Evolutionary conservation across 345 rosid species (phyloP).

Genomic region (Odontarrhena argentea): DNA sequence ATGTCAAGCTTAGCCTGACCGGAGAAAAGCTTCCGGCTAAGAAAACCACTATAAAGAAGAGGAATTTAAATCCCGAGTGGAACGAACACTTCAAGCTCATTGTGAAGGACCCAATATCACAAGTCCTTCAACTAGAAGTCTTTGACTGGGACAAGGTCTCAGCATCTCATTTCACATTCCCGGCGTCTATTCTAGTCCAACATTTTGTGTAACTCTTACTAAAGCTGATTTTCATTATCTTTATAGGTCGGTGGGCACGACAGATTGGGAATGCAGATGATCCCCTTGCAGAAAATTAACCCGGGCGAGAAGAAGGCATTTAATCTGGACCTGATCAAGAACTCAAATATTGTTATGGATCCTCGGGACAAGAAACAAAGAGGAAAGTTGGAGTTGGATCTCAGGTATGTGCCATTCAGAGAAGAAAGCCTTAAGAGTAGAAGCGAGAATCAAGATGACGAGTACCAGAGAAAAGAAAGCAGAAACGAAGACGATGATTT

Average conservation of each 20-base stretch:
- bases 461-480: conserved; percentile 43
- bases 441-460: conserved; percentile 27
- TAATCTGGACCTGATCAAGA: conserved; percentile 65
- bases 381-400: conserved; percentile 60
- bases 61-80: conserved; percentile 79
- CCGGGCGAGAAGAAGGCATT: conserved; percentile 55
- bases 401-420: conserved; percentile 66
- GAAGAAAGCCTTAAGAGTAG: conserved; percentile 51
- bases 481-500: conserved; percentile 41
- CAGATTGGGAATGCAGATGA: conserved; percentile 69
- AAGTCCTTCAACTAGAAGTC: conserved; percentile 68
- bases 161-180: conserved; percentile 8
- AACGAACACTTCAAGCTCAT: conserved; percentile 72
- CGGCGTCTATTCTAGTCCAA: conserved; percentile 9
- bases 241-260: conserved; percentile 74
- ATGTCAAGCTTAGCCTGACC: conserved; percentile 61
- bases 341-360: conserved; percentile 49
- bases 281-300: conserved; percentile 56
- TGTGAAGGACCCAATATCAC: conserved; percentile 64
- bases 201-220: neutral
- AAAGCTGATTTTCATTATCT: conserved; percentile 8
- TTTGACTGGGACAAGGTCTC: conserved; percentile 85
- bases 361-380: conserved; percentile 55
- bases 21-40: conserved; percentile 66
- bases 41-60: conserved; percentile 75